Conservation (phyloP, 1,284 basidiomycete species). For the Tilletia walkeri region DNA sequence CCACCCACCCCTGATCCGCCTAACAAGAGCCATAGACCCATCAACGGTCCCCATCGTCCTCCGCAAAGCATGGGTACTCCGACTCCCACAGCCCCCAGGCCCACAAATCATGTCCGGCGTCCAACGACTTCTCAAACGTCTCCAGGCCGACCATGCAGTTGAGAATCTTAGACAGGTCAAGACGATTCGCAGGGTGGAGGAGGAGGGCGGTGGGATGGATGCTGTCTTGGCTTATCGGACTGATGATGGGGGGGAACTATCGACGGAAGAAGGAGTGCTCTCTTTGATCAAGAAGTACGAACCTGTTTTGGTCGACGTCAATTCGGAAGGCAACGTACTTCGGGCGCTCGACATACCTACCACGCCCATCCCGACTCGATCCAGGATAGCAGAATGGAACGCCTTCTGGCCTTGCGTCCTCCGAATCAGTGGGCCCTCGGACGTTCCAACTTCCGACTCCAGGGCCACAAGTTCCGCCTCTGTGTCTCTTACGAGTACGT, state of each 20-base stretch:
- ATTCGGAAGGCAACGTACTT: neutral
- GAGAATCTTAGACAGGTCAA: neutral
- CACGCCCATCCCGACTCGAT: conserved; percentile 69
- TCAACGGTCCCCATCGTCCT: neutral
- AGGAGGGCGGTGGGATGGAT: neutral
- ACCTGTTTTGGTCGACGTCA: neutral
- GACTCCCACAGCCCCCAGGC: neutral
- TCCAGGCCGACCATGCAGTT: neutral
- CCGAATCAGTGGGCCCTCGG: conserved; percentile 13
- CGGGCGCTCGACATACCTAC: conserved; percentile 65
- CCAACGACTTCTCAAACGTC: neutral
- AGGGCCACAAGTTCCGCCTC: neutral
- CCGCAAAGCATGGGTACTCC: conserved; percentile 8
- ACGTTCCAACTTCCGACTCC: neutral
- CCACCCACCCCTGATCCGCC: neutral
- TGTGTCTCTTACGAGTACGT: neutral
- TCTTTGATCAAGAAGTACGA: neutral
- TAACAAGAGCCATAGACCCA: conserved; percentile 5
- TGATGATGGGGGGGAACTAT: neutral
- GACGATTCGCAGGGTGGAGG: neutral
- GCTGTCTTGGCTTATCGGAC: conserved; percentile 4
- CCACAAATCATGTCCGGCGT: neutral
- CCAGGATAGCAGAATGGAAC: conserved; percentile 63
- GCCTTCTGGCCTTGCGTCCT: conserved; percentile 51
- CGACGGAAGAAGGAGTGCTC: neutral